These are phyloP conservation scores for Lycium barbarum DNA, from an alignment of 257 asterid species.

Conservation along the genomic window DNA sequence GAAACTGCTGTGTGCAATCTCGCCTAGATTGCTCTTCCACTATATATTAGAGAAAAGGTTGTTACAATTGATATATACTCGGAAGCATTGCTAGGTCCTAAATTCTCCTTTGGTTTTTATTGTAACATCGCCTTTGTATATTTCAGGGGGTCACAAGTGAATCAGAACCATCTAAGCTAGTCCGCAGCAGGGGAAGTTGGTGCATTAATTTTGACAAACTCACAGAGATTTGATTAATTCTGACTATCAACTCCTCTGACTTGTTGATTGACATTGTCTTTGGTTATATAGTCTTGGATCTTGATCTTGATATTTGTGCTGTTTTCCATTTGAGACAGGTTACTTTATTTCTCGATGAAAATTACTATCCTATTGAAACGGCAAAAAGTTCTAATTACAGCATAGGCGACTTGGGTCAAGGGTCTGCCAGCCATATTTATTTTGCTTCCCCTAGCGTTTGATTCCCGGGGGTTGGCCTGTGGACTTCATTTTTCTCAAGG, in stretches of 20 bases:
- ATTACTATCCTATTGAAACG: slow-evolving; percentile 88
- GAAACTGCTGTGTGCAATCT: slow-evolving; percentile 94
- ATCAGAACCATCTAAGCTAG: slow-evolving; percentile 85
- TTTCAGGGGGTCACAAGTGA: slow-evolving; percentile 73
- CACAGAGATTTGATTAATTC: slow-evolving; percentile 69
- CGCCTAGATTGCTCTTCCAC: slow-evolving; percentile 86
- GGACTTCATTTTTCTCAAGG: no score
- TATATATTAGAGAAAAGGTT: slow-evolving; percentile 88
- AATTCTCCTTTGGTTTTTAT: background rate
- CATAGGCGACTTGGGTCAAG: no score
- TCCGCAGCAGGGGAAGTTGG: slow-evolving; percentile 82
- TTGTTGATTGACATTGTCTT: background rate
- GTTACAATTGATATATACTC: slow-evolving; percentile 26
- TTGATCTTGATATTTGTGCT: background rate
- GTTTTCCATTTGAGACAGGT: slow-evolving; percentile 53
- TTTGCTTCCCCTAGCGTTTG: no score
- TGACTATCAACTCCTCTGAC: background rate
- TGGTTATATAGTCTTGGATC: background rate
- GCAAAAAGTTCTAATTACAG: slow-evolving; percentile 68
- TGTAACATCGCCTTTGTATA: background rate
- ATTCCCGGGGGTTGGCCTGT: no score
- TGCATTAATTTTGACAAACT: slow-evolving; percentile 86
- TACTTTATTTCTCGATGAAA: slow-evolving; percentile 69
- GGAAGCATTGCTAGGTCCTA: background rate
- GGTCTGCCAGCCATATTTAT: no score